Percentiles rank a stretch among this genome's conserved stretches.
phyloP scores from a whole-genome alignment of 139 green algal species.

The Dunaliella sp. region DNA sequence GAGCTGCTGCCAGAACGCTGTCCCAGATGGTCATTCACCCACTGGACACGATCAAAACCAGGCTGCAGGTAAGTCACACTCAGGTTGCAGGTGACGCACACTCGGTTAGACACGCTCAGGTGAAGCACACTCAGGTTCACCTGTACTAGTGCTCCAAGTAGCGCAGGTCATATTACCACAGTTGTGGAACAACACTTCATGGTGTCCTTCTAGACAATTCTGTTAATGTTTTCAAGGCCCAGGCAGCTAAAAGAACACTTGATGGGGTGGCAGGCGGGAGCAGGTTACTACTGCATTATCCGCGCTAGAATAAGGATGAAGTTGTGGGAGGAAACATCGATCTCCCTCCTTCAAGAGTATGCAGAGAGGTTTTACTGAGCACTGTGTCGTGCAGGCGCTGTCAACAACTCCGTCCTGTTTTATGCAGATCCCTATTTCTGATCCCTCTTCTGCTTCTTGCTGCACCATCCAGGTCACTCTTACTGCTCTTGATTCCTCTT shows the following conservation, averaged over 20 bases:
- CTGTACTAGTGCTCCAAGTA: not conserved
- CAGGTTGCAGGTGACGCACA: not conserved
- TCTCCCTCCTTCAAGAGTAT: no score
- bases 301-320: no score
- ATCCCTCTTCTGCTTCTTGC: no score
- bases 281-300: no score
- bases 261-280: no score
- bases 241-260: constrained; percentile 45
- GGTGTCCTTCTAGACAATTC: not conserved
- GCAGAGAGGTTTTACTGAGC: no score
- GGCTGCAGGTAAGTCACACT: constrained; percentile 38
- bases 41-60: constrained; percentile 59
- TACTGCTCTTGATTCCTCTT: no score
- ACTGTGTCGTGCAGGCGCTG: no score
- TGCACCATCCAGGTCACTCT: no score
- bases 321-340: no score
- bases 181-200: not conserved
- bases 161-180: not conserved
- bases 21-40: constrained; percentile 42
- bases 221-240: not conserved
- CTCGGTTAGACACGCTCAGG: not conserved
- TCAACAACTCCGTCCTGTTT: no score
- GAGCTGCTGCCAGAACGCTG: constrained; percentile 26
- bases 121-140: not conserved
- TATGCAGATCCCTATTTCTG: no score